Evolutionary conservation across 1,284 basidiomycete genomes (phyloP), one percentile per base, ranked within the genome.

Genomic region (Exobasidium rhododendri): DNA sequence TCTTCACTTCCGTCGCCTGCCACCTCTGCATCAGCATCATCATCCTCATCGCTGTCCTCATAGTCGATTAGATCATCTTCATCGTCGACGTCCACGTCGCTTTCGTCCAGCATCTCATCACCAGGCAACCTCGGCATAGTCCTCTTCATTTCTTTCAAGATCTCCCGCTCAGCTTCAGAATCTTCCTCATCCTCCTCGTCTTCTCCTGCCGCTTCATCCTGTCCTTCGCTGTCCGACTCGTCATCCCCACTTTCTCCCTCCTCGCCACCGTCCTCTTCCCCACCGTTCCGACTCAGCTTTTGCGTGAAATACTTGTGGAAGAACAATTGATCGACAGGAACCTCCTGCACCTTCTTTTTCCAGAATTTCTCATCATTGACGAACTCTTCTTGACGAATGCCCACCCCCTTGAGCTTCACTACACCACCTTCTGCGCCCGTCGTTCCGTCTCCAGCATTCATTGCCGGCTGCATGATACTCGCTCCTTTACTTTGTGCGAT

Each of bases 301-400:
- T 70, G 61, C 55, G 75, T 75, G 65, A 79, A 78, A 68, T 70
- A 79, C 35, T 66, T 71, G 54, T 76, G 74, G 73, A 79, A 79
- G 69, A 79, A 79, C 26, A 75, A 62, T 84, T 94, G 90, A 79
- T 98, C 93, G 29, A 88, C 92, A 0, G 92, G 90, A 5, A 97
- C 86, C 59, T 92, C 86, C 64, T 87, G 85, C 32, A 83, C 85
- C 69, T 85, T 85, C 78, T 85, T 87, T 76, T 84, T 86, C 86
- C 89, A 87, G 81, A 94, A 96, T 56, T 80, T 83, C 61, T 87
- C 86, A 46, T 89, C 87, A 77, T 96, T 94, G 62, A 94, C 86
- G 64, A 86, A 82, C 32, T 69, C 80, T 45, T 82, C 82, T 20
- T 82, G 83, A 22, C 58, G 67, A 26, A 69, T 64, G 17, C 71